Evolutionary conservation across 768 basidiomycete species (phyloP), one percentile per base, ranked within the genome.

Genomic region (Boletus rubroflammeus): DNA sequence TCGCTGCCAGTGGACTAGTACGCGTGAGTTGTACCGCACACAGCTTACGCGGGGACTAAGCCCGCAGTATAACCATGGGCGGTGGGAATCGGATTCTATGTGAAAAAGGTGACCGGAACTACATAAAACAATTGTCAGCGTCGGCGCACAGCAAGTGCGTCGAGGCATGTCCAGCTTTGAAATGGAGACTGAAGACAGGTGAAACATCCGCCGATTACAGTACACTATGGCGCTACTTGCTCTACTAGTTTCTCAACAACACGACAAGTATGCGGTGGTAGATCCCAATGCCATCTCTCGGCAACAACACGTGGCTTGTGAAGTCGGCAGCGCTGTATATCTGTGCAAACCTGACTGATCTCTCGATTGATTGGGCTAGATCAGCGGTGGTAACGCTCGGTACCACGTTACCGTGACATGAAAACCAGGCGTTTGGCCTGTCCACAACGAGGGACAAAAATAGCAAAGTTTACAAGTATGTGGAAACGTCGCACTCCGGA

Each of bases 81-180:
- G 57, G 61, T 64, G 65, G 56, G 58, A 55, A 60, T 55, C 61
- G 41, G 38, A 42, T 29, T 35, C 54, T 57, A 56, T 67, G 65
- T 36, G 59, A 52, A 44, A 67, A 42, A 38, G 25, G 41, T 48
- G 58, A 40, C 54, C 59, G 61, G 57, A 55, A 52, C 57, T 53
- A 59, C 50, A 41, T 50, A 39, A 49, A 35, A 50, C 35, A 54
- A 51, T 48, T 56, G 55, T 56, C 56, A 38, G 61, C 40, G 35
- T 54, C 28, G 43, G 52, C 4, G 29, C 54, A 68, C 67, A 67
- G 65, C 64, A 61, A 54, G 25, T 32, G 7, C 11, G 28, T 38
- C 50, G 55, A 48, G 51, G 44, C 36, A 32, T 38, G 31, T 41
- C 28, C 32, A 31, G 25, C 31, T n/a, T 31, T 26, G 52, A 38